These are phyloP conservation scores for Globisporangium emineosum DNA, from an alignment of 352 stramenopile species.

Conservation along the genomic window DNA sequence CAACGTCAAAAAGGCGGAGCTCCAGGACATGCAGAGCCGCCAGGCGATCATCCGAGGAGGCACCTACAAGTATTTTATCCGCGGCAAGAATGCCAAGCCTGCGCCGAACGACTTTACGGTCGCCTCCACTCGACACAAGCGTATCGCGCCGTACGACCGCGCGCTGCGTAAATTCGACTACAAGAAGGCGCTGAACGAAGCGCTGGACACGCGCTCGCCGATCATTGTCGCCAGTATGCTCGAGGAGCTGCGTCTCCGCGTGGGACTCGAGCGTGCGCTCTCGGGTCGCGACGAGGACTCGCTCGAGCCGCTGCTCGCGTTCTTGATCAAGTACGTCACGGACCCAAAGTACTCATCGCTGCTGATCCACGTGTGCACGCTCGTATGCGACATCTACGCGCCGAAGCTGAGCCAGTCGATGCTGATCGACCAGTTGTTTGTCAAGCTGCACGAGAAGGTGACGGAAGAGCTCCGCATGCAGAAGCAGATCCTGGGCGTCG, in stretches of 20 bases:
- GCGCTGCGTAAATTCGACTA: constrained; percentile 95
- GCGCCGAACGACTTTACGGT: constrained; percentile 74
- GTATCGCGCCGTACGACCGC: constrained; percentile 91
- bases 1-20: constrained; percentile 63
- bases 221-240: constrained; percentile 92
- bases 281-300: constrained; percentile 92
- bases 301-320: constrained; percentile 93
- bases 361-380: constrained; percentile 91
- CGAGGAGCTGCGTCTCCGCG: constrained; percentile 92
- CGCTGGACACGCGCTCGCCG: constrained; percentile 89
- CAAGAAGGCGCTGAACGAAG: constrained; percentile 93
- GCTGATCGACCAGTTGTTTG: constrained; percentile 93
- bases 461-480: constrained; percentile 84
- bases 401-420: constrained; percentile 89
- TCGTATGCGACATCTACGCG: constrained; percentile 92
- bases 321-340: constrained; percentile 94
- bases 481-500: constrained; percentile 79
- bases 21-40: constrained; percentile 62
- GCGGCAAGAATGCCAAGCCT: constrained; percentile 83
- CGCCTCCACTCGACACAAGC: constrained; percentile 80
- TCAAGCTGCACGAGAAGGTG: constrained; percentile 89
- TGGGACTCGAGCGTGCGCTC: constrained; percentile 89
- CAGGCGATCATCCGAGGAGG: constrained; percentile 75
- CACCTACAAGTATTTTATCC: constrained; percentile 90
- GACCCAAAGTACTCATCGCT: constrained; percentile 92